These are phyloP conservation scores for Phytophthora constricta DNA, from an alignment of 352 stramenopile genomes.

Conservation along the genomic window DNA sequence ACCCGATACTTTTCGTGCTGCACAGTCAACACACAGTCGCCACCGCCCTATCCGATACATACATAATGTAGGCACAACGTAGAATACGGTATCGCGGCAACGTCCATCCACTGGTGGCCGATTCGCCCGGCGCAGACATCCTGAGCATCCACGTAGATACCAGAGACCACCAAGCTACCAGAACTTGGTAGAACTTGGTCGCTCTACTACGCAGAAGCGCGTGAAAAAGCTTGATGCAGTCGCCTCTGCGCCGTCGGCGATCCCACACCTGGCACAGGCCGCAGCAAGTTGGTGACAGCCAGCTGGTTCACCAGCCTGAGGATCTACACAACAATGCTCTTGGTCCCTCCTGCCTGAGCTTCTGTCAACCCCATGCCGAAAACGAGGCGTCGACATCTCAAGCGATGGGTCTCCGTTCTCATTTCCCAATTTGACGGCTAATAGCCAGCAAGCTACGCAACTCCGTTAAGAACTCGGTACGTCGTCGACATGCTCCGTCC, in stretches of 20 bases:
- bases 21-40: no score
- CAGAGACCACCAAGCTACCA: no score
- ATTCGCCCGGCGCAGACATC: no score
- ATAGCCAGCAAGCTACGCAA: conserved; percentile 5
- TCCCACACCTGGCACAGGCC: conserved; percentile 14
- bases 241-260: no score
- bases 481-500: conserved; percentile 30
- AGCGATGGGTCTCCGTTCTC: conserved; percentile 24
- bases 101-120: no score
- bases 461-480: background rate
- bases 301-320: conserved; percentile 19
- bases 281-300: conserved; percentile 19
- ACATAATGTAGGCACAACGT: no score
- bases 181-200: no score
- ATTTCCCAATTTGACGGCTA: conserved; percentile 37
- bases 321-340: conserved; percentile 10
- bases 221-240: background rate
- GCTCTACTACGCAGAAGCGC: no score
- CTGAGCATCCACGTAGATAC: no score
- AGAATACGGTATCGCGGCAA: no score
- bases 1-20: no score
- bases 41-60: no score
- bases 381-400: conserved; percentile 6
- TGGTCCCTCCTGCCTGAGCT: conserved; percentile 15
- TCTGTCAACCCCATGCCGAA: conserved; percentile 10